A percentile compares a stretch with the other conserved stretches of the same genome.
Evolutionary conservation across 2,329 filamentous ascomycete species (phyloP).

Genomic region (Stagonosporopsis cucurbitacearum): DNA sequence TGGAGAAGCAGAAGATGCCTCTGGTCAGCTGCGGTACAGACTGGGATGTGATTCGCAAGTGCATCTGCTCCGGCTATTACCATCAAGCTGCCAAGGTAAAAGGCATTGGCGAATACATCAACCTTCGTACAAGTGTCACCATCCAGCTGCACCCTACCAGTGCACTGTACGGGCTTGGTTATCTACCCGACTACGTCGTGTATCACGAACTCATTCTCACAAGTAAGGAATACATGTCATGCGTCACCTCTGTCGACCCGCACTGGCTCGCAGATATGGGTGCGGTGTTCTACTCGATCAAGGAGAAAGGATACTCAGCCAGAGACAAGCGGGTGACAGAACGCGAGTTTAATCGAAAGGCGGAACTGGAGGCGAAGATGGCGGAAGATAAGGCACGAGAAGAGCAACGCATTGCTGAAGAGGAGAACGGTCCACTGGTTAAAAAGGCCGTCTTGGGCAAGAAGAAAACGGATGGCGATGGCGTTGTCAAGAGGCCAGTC

Average conservation of each 20-base stretch:
- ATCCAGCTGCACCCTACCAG: slow-evolving; percentile 95
- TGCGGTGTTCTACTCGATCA: slow-evolving; percentile 95
- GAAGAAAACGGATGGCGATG: slow-evolving; percentile 43
- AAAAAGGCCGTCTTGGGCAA: slow-evolving; percentile 32
- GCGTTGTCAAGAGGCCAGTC: slow-evolving; percentile 52
- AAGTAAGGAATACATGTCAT: slow-evolving; percentile 97
- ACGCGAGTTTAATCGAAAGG: slow-evolving; percentile 87
- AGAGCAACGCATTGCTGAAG: slow-evolving; percentile 58
- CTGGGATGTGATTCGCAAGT: slow-evolving; percentile 94
- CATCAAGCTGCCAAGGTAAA: slow-evolving; percentile 96
- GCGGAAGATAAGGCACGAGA: slow-evolving; percentile 78
- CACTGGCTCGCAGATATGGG: slow-evolving; percentile 97
- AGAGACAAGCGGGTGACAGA: slow-evolving; percentile 87
- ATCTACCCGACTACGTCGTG: slow-evolving; percentile 94
- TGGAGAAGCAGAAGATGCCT: slow-evolving; percentile 90
- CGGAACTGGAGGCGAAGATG: slow-evolving; percentile 94
- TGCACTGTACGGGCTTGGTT: slow-evolving; percentile 89
- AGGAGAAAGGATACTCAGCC: slow-evolving; percentile 94
- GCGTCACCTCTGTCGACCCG: slow-evolving; percentile 93
- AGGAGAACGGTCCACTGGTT: slow-evolving; percentile 40
- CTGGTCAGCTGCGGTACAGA: slow-evolving; percentile 91
- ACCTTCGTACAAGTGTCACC: slow-evolving; percentile 90
- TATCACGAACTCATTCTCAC: slow-evolving; percentile 98
- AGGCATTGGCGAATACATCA: slow-evolving; percentile 96
- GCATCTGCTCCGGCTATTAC: slow-evolving; percentile 97